Evolutionary conservation across 805 yeast species (phyloP).

Genomic region (Starmerella stigmatis): DNA sequence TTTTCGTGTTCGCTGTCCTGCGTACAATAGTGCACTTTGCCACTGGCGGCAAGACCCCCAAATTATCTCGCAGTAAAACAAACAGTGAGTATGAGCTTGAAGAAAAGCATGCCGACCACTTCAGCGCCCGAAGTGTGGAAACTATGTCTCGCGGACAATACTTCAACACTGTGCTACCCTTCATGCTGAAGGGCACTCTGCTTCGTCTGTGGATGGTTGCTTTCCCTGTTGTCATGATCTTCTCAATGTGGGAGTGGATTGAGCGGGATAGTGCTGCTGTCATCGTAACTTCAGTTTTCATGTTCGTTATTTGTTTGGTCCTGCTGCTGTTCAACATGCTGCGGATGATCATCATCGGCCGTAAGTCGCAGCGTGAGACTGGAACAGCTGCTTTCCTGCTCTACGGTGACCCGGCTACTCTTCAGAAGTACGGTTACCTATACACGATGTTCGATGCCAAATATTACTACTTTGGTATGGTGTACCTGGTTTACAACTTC

Average conservation of each 20-base stretch:
- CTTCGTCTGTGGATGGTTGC: constrained; percentile 75
- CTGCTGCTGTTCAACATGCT: constrained; percentile 56
- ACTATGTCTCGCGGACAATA: constrained; percentile 11
- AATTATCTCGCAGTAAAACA: constrained; percentile 35
- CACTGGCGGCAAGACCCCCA: constrained; percentile 1
- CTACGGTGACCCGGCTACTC: constrained; percentile 63
- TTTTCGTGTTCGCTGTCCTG: constrained; percentile 46
- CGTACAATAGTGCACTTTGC: constrained; percentile 36
- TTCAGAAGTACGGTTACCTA: constrained; percentile 76
- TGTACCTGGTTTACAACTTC: constrained; percentile 49
- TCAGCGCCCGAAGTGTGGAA: background rate
- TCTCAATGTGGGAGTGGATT: constrained; percentile 82
- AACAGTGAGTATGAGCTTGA: constrained; percentile 19
- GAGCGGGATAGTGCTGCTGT: constrained; percentile 79
- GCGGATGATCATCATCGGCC: constrained; percentile 56
- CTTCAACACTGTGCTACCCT: constrained; percentile 51
- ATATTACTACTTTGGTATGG: constrained; percentile 73
- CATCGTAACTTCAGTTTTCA: constrained; percentile 65
- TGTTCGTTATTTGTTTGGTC: constrained; percentile 50
- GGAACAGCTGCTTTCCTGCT: constrained; percentile 80
- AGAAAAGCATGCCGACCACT: constrained; percentile 1
- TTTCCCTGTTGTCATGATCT: constrained; percentile 65
- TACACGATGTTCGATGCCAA: constrained; percentile 80
- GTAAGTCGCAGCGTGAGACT: constrained; percentile 44
- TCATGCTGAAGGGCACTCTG: constrained; percentile 69